Evolutionary conservation across 2,329 filamentous ascomycete genomes (phyloP), one percentile per base, ranked within the genome.

Genomic region (Rugonectria rugulosa): DNA sequence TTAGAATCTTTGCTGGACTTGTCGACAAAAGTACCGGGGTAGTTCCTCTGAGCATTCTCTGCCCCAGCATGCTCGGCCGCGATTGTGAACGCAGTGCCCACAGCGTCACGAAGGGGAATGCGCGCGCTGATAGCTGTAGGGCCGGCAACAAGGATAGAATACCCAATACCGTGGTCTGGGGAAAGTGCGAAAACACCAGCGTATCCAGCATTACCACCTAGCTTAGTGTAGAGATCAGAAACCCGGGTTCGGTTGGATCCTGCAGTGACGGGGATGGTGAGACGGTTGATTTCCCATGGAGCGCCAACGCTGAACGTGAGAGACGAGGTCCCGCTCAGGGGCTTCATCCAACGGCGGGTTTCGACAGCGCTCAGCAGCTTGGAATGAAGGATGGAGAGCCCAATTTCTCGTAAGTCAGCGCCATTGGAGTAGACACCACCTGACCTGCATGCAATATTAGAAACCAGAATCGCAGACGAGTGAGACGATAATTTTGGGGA

Each of bases 151-250:
- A 59, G n/a, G 3, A 62, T 20, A 5, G 40, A 45, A 26, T 56
- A 34, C 6, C 49, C 56, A 7, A 78, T 51, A 36, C 72, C 72
- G 55, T 79, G 79, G 57, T 80, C 77, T 0, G 78, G 77, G 0
- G 80, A 60, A 5, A 81, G 61, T 7, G 67, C 70, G 5, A 80
- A 52, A 5, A 68, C 46, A 12, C 71, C 62, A 54, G 72, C 69
- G 59, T 79, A 80, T 21, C 55, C 44, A 19, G 72, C 71, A 7
- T 76, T 46, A 47, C 73, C 72, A n/a, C 78, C 79, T 3, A 59
- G 61, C 58, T 81, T 81, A 20, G 76, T 75, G 65, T 79, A 79
- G 2, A 81, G 27, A 42, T 81, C 76, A 17, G 78, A 64, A 3
- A 75, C 59, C 4, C 75, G 73, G 27, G 71, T 68, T 50, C 66